phyloP scores from a whole-genome alignment of 2,329 filamentous ascomycete genomes.

The Ophiostoma ips region DNA sequence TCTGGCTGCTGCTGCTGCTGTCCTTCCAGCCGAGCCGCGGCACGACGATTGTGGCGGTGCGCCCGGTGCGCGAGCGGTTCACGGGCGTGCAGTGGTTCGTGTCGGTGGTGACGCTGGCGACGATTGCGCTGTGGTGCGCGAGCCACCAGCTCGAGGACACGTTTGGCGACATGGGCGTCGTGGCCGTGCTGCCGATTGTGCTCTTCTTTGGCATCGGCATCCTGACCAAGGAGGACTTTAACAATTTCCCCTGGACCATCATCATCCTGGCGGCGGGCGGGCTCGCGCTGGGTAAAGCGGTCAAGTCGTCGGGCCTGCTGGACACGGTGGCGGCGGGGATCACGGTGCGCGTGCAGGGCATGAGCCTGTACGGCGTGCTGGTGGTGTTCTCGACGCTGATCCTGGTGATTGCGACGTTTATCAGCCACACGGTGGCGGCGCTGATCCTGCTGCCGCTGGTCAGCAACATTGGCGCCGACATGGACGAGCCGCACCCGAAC shows the following conservation, averaged over 20 bases:
- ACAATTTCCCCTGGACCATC: slow-evolving; percentile 99
- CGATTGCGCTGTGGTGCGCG: slow-evolving; percentile 84
- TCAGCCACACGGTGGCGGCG: slow-evolving; percentile 92
- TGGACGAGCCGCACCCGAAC: slow-evolving; percentile 87
- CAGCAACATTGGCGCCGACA: slow-evolving; percentile 65
- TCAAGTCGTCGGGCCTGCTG: slow-evolving; percentile 82
- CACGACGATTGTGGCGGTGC: slow-evolving; percentile 82
- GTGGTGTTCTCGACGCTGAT: slow-evolving; percentile 77
- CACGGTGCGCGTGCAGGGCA: slow-evolving; percentile 55
- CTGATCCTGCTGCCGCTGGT: slow-evolving; percentile 90
- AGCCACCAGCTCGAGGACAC: slow-evolving; percentile 75
- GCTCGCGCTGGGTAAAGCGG: slow-evolving; percentile 81
- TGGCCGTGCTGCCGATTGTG: slow-evolving; percentile 90
- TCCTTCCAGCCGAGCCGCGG: slow-evolving; percentile 76
- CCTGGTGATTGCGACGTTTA: slow-evolving; percentile 89
- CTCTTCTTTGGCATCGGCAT: slow-evolving; percentile 95
- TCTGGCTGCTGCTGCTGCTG: slow-evolving; percentile 75
- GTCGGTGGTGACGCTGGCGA: slow-evolving; percentile 63
- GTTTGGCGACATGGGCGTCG: slow-evolving; percentile 96
- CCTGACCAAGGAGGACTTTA: slow-evolving; percentile 96
- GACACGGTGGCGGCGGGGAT: slow-evolving; percentile 76
- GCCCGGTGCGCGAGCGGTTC: slow-evolving; percentile 77
- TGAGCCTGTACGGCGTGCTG: slow-evolving; percentile 75
- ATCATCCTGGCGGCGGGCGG: slow-evolving; percentile 95
- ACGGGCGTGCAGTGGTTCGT: slow-evolving; percentile 90